Percentiles rank a stretch among this genome's conserved stretches.
Evolutionary conservation across 1,139 yeast species (phyloP).

Genomic region (Blastobotrys illinoisensis): DNA sequence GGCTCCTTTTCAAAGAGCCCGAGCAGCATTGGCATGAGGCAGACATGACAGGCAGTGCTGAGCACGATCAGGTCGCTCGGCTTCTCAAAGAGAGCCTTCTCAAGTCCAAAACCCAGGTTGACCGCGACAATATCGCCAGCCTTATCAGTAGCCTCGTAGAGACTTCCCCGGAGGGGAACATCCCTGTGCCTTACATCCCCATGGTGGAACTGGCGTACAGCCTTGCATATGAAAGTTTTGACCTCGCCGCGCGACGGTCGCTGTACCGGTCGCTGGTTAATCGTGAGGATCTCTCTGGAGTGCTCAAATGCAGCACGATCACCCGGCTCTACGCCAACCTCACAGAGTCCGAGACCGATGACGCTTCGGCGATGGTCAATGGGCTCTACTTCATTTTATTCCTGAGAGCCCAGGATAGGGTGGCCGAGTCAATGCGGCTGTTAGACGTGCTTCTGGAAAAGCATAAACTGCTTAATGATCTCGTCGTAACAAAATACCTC

Average conservation of each 20-base stretch:
- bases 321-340: constrained; percentile 22
- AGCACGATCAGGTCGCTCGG: constrained; percentile 9
- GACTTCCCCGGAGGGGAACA: constrained; percentile 13
- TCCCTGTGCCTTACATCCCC: constrained; percentile 11
- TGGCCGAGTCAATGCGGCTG: constrained; percentile 19
- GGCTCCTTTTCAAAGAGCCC: background rate
- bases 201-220: constrained; percentile 13
- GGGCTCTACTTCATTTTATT: constrained; percentile 19
- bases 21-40: background rate
- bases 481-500: constrained; percentile 6
- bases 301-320: constrained; percentile 10
- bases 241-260: background rate
- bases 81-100: constrained; percentile 10
- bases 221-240: background rate
- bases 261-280: constrained; percentile 5
- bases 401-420: constrained; percentile 18
- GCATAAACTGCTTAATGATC: constrained; percentile 10
- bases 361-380: constrained; percentile 13
- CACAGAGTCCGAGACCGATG: constrained; percentile 7
- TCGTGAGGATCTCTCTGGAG: background rate
- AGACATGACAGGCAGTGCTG: background rate
- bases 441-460: constrained; percentile 7
- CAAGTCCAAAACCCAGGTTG: constrained; percentile 1
- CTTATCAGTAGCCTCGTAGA: constrained; percentile 5
- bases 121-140: background rate